A percentile compares a stretch with the other conserved stretches of the same genome.
Conservation (phyloP, 768 basidiomycete genomes). For the Lactarius deliciosus region DNA sequence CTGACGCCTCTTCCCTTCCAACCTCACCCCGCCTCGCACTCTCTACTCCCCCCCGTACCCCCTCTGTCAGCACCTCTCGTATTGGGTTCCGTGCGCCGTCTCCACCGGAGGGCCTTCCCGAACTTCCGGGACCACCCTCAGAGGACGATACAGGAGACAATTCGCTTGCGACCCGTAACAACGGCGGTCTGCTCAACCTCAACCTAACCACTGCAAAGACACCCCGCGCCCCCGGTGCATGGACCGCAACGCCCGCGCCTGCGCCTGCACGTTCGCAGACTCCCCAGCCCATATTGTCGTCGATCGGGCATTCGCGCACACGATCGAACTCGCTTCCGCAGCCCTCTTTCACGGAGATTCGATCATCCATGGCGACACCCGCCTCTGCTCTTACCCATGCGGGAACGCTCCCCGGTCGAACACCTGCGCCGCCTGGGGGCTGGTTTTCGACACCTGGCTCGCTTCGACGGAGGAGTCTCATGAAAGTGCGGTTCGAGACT, state of each 20-base stretch:
- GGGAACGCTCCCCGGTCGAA: conserved; percentile 34
- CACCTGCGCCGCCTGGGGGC: conserved; percentile 48
- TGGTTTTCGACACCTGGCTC: conserved; percentile 54
- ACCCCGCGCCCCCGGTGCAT: conserved; percentile 48
- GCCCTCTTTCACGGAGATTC: conserved; percentile 14
- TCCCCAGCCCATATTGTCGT: conserved; percentile 14
- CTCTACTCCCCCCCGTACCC: conserved; percentile 38
- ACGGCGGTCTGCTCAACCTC: conserved; percentile 27
- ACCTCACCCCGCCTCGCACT: conserved; percentile 33
- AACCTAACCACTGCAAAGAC: conserved; percentile 44
- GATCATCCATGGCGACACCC: neutral
- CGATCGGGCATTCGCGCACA: conserved; percentile 14
- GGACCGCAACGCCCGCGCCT: conserved; percentile 43
- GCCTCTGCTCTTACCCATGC: conserved; percentile 21
- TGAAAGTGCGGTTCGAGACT: conserved; percentile 74
- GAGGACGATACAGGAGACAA: conserved; percentile 45
- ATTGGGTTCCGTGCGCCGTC: conserved; percentile 50
- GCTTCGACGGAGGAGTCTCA: conserved; percentile 46
- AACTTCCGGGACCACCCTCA: conserved; percentile 60
- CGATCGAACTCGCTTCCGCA: conserved; percentile 30
- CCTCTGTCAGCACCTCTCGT: conserved; percentile 43
- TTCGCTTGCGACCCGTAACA: conserved; percentile 32
- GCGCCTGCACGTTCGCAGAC: conserved; percentile 31
- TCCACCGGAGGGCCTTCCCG: conserved; percentile 60
- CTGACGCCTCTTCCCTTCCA: conserved; percentile 13